phyloP scores from a whole-genome alignment of 345 rosid species.

The Melaleuca alternifolia region DNA sequence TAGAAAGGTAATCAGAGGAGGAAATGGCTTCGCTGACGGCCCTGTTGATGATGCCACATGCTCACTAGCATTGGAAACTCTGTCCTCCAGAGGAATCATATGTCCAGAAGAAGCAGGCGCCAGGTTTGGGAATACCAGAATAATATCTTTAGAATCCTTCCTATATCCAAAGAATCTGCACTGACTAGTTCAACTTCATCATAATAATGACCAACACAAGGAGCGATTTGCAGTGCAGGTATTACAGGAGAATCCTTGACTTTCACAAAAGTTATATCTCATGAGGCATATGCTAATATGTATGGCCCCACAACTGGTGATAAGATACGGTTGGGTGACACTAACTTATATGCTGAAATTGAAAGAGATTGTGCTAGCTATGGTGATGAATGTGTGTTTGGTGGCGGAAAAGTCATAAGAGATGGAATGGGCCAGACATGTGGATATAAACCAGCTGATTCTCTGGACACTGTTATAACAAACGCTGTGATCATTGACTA shows the following conservation, averaged over 20 bases:
- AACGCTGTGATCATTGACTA: conserved; percentile 81
- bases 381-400: conserved; percentile 97
- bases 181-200: background rate
- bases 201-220: background rate
- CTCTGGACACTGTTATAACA: conserved; percentile 77
- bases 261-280: conserved; percentile 40
- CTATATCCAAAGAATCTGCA: background rate
- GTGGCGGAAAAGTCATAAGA: conserved; percentile 97
- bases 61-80: conserved; percentile 30
- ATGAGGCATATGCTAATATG: conserved; percentile 75
- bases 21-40: conserved; percentile 69
- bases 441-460: conserved; percentile 29
- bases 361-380: conserved; percentile 66
- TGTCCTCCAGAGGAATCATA: conserved; percentile 29
- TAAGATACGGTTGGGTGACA: conserved; percentile 78
- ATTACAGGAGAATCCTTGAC: conserved; percentile 42
- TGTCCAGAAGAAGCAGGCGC: conserved; percentile 50
- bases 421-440: conserved; percentile 96
- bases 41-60: conserved; percentile 30
- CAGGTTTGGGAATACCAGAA: conserved; percentile 38
- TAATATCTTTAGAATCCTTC: conserved; percentile 5
- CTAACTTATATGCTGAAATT: conserved; percentile 76
- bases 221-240: conserved; percentile 48
- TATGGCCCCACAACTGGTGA: conserved; percentile 97
- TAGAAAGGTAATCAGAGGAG: conserved; percentile 68